A percentile compares a stretch with the other conserved stretches of the same genome.
Conservation (phyloP, 345 rosid genomes). For the Dimocarpus longan region DNA sequence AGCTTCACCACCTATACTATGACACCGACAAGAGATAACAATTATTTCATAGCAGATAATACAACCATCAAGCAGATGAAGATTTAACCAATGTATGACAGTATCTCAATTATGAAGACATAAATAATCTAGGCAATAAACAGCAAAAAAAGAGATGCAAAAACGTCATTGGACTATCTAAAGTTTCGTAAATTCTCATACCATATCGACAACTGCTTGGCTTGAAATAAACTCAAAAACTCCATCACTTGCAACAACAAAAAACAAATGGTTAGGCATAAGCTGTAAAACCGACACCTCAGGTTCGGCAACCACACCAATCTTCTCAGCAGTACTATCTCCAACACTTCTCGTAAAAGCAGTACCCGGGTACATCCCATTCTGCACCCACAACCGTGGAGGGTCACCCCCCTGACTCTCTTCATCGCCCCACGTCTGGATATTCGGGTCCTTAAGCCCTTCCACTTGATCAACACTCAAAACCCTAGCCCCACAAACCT, state of each 20-base stretch:
- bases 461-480: slow-evolving; percentile 95
- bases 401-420: slow-evolving; percentile 94
- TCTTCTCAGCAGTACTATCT: slow-evolving; percentile 79
- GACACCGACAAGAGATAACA: background rate
- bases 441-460: slow-evolving; percentile 82
- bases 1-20: background rate
- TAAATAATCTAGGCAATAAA: slow-evolving; percentile 9
- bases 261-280: slow-evolving; percentile 69
- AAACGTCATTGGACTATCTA: background rate
- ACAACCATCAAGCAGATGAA: slow-evolving; percentile 12
- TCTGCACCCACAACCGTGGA: slow-evolving; percentile 93
- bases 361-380: slow-evolving; percentile 94
- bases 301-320: slow-evolving; percentile 84
- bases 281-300: slow-evolving; percentile 72
- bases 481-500: slow-evolving; percentile 87
- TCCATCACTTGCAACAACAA: slow-evolving; percentile 96
- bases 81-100: slow-evolving; percentile 10
- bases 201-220: slow-evolving; percentile 88
- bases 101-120: background rate
- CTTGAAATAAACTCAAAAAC: slow-evolving; percentile 95
- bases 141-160: background rate
- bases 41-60: background rate
- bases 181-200: slow-evolving; percentile 28
- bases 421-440: slow-evolving; percentile 86
- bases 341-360: slow-evolving; percentile 96